Conservation (phyloP, 192 early-diverging fungal species). For the Podochytrium sp. region DNA sequence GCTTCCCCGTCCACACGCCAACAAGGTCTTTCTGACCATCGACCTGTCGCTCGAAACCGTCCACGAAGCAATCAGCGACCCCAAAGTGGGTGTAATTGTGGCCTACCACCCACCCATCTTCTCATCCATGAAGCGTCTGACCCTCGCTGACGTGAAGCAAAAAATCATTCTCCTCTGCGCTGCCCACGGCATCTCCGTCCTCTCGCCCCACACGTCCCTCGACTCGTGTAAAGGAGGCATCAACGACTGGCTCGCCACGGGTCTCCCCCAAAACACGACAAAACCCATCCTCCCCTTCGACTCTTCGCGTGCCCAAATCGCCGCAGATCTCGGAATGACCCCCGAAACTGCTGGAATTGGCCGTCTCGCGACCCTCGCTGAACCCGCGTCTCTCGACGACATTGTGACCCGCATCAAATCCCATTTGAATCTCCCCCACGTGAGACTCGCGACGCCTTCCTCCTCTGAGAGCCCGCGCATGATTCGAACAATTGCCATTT, state of each 20-base stretch:
- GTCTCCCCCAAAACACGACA: slow-evolving; percentile 44
- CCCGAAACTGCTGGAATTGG: slow-evolving; percentile 49
- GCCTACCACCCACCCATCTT: slow-evolving; percentile 96
- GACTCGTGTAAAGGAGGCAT: slow-evolving; percentile 81
- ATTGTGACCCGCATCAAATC: slow-evolving; percentile 68
- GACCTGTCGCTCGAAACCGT: slow-evolving; percentile 82
- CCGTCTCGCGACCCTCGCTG: slow-evolving; percentile 49
- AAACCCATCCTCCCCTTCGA: slow-evolving; percentile 45
- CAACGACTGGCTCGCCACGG: slow-evolving; percentile 90
- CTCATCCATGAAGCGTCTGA: slow-evolving; percentile 76
- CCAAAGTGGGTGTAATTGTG: slow-evolving; percentile 82
- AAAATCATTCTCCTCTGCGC: slow-evolving; percentile 78
- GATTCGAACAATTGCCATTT: slow-evolving; percentile 83
- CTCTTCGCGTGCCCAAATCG: slow-evolving; percentile 13
- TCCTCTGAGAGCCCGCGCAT: slow-evolving; percentile 2
- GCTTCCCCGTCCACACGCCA: slow-evolving; percentile 69
- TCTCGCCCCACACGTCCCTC: slow-evolving; percentile 88
- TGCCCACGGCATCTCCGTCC: slow-evolving; percentile 76
- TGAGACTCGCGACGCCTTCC: slow-evolving; percentile 28
- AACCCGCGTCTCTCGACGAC: slow-evolving; percentile 53
- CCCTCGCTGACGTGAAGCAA: slow-evolving; percentile 77
- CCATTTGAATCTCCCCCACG: slow-evolving; percentile 67
- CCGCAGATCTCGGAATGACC: slow-evolving; percentile 43
- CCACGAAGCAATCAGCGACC: slow-evolving; percentile 76
- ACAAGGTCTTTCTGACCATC: slow-evolving; percentile 87